Evolutionary conservation across 1,284 basidiomycete genomes (phyloP).

Genomic region (Pholiota adiposa): DNA sequence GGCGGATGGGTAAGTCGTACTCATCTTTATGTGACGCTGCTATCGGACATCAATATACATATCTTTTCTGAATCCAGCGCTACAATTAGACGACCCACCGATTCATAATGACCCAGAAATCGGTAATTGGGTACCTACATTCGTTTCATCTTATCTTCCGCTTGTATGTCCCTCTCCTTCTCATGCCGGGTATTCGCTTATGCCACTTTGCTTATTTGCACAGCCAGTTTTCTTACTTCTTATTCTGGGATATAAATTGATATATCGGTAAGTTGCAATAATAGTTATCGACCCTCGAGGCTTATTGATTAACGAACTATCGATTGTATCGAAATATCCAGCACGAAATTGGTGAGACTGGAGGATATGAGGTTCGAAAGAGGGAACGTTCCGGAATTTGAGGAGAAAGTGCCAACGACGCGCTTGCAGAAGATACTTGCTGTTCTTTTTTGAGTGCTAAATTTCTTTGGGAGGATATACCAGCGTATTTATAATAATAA

Average conservation of each 20-base stretch:
- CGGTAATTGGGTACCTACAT: conserved; percentile 20
- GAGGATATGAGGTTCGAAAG: conserved; percentile 20
- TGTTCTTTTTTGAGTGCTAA: conserved; percentile 11
- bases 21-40: neutral
- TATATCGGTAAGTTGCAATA: conserved; percentile 11
- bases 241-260: conserved; percentile 17
- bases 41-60: too few relatives aligned
- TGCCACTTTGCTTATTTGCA: neutral
- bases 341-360: conserved; percentile 14
- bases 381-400: conserved; percentile 16
- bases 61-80: conserved; percentile 7
- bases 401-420: conserved; percentile 15
- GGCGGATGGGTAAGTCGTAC: conserved; percentile 19
- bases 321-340: neutral
- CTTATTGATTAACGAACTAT: neutral
- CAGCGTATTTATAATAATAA: too few relatives aligned
- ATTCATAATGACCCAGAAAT: conserved; percentile 15
- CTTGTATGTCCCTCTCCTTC: conserved; percentile 9
- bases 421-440: conserved; percentile 18
- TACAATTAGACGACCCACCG: conserved; percentile 13
- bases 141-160: conserved; percentile 24
- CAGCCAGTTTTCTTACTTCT: conserved; percentile 15
- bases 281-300: neutral
- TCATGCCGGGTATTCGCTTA: neutral
- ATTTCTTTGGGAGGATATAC: too few relatives aligned